These are phyloP conservation scores for Candida cerambycidarum DNA, from an alignment of 805 yeast genomes.

Conservation along the genomic window DNA sequence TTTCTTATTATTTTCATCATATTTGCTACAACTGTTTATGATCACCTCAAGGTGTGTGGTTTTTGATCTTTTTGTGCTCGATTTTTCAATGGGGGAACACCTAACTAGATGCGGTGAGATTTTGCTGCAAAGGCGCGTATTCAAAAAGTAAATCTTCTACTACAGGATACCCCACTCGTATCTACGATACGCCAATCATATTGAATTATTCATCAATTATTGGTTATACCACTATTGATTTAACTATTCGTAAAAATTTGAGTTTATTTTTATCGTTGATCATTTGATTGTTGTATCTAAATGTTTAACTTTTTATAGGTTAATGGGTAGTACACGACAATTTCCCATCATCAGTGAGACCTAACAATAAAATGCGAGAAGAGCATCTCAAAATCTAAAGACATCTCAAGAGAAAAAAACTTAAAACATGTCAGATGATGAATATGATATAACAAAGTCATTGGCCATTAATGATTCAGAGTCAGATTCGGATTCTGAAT, in stretches of 20 bases:
- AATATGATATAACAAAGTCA: constrained; percentile 60
- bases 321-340: no score
- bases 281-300: no score
- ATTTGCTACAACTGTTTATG: background rate
- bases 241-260: no score
- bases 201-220: no score
- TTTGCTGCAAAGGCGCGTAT: constrained; percentile 4
- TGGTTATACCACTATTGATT: no score
- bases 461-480: constrained; percentile 48
- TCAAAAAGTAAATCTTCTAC: background rate
- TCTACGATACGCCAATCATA: background rate
- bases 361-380: constrained; percentile 2
- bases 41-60: no score
- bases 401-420: background rate
- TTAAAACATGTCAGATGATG: constrained; percentile 16
- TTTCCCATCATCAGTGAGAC: background rate
- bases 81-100: background rate
- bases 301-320: background rate
- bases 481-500: constrained; percentile 18
- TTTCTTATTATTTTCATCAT: background rate
- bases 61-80: background rate
- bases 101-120: background rate
- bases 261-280: no score
- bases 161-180: background rate
- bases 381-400: constrained; percentile 7